phyloP scores from a whole-genome alignment of 352 stramenopile species.

The Phytophthora pluvialis region DNA sequence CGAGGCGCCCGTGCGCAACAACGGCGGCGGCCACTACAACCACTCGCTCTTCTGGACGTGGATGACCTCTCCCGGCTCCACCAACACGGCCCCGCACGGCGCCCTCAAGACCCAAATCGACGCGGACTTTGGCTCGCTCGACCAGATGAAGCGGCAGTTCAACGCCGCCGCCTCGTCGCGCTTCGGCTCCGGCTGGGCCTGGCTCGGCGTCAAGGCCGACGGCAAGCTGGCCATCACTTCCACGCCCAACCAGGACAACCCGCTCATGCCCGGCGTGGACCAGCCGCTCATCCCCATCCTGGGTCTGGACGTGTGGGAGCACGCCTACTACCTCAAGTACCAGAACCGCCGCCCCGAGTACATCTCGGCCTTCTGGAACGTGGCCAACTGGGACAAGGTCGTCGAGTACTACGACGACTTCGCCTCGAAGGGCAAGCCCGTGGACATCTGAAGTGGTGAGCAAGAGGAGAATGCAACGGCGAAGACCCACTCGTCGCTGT shows the following conservation, averaged over 20 bases:
- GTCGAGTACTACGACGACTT: slow-evolving; percentile 93
- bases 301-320: slow-evolving; percentile 96
- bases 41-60: slow-evolving; percentile 94
- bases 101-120: slow-evolving; percentile 88
- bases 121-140: slow-evolving; percentile 91
- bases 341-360: slow-evolving; percentile 96
- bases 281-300: slow-evolving; percentile 93
- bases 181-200: slow-evolving; percentile 93
- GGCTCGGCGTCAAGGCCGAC: slow-evolving; percentile 87
- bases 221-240: slow-evolving; percentile 95
- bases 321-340: slow-evolving; percentile 98
- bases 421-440: slow-evolving; percentile 82
- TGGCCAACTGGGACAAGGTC: slow-evolving; percentile 96
- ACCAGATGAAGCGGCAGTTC: slow-evolving; percentile 92
- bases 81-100: slow-evolving; percentile 81
- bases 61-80: slow-evolving; percentile 83
- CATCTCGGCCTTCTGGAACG: slow-evolving; percentile 98
- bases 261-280: slow-evolving; percentile 83
- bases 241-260: slow-evolving; percentile 96
- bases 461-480: slow-evolving; percentile 19
- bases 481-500: slow-evolving; percentile 27
- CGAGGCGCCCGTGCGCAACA: slow-evolving; percentile 83
- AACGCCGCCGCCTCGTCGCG: slow-evolving; percentile 82
- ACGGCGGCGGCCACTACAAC: slow-evolving; percentile 88
- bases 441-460: slow-evolving; percentile 78